Conservation (phyloP, 2,329 filamentous ascomycete species). For the Penicillium sp. region DNA sequence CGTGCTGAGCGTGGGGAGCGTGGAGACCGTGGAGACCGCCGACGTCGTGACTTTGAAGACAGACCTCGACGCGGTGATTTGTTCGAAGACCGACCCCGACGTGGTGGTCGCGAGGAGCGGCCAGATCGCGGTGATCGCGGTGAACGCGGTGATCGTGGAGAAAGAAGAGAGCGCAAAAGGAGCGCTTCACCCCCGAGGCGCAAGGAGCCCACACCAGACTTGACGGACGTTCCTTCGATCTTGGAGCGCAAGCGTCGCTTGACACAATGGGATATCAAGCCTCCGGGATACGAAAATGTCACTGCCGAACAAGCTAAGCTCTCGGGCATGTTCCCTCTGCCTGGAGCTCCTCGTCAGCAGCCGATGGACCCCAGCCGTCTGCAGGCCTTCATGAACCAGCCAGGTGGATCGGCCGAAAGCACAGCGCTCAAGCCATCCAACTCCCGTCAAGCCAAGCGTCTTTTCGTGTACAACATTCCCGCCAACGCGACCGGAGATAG, state of each 20-base stretch:
- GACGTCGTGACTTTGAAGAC: conserved; percentile 64
- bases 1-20: conserved; percentile 12
- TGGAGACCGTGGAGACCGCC: conserved; percentile 53
- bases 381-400: conserved; percentile 93
- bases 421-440: conserved; percentile 88
- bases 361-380: conserved; percentile 92
- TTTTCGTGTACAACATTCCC: conserved; percentile 83
- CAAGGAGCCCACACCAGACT: conserved; percentile 90
- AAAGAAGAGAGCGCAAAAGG: conserved; percentile 58
- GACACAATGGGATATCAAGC: conserved; percentile 99
- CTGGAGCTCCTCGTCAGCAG: conserved; percentile 89
- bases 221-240: conserved; percentile 80
- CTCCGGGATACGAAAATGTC: conserved; percentile 95
- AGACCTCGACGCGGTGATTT: conserved; percentile 55
- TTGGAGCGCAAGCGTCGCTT: conserved; percentile 84
- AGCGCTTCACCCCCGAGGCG: conserved; percentile 82
- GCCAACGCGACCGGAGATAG: conserved; percentile 69
- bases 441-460: conserved; percentile 87
- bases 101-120: conserved; percentile 36
- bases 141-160: conserved; percentile 33
- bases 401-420: conserved; percentile 66
- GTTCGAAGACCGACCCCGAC: conserved; percentile 60
- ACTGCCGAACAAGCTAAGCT: conserved; percentile 98
- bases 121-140: conserved; percentile 48
- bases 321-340: conserved; percentile 91